Evolutionary conservation across 2,329 filamentous ascomycete genomes (phyloP).

Genomic region (Ascochyta fabae): DNA sequence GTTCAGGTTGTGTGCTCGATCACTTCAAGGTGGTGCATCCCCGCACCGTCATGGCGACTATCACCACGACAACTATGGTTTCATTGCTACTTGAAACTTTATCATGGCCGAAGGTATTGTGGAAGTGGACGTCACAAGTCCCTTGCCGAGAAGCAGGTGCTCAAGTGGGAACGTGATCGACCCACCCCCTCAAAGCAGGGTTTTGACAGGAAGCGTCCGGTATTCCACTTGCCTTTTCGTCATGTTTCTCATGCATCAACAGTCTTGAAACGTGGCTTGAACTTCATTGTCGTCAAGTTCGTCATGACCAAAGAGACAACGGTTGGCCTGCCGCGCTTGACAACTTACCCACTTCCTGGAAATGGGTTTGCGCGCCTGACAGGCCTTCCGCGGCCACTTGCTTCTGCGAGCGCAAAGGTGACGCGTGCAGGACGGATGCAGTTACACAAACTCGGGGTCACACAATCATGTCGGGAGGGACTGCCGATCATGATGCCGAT

Average conservation of each 20-base stretch:
- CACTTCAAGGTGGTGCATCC: not conserved
- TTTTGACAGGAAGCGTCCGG: not conserved
- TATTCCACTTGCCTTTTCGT: not conserved
- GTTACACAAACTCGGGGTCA: not conserved
- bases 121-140: not conserved
- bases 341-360: not conserved
- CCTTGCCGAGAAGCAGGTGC: not conserved
- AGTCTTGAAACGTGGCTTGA: conserved; percentile 8
- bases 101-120: too few relatives aligned
- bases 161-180: conserved; percentile 4
- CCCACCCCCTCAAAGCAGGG: not conserved
- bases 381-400: not conserved
- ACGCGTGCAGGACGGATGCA: not conserved
- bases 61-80: not conserved
- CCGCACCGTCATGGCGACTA: not conserved
- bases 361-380: not conserved
- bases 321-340: not conserved
- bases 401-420: conserved; percentile 6
- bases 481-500: conserved; percentile 8
- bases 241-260: not conserved
- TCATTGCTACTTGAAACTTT: not conserved
- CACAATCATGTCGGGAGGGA: not conserved
- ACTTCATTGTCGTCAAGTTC: not conserved
- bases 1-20: conserved; percentile 5
- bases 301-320: not conserved